Base-by-base conservation (phyloP, 108 stramenopile genomes). In the Chaetoceros muelleri region DNA sequence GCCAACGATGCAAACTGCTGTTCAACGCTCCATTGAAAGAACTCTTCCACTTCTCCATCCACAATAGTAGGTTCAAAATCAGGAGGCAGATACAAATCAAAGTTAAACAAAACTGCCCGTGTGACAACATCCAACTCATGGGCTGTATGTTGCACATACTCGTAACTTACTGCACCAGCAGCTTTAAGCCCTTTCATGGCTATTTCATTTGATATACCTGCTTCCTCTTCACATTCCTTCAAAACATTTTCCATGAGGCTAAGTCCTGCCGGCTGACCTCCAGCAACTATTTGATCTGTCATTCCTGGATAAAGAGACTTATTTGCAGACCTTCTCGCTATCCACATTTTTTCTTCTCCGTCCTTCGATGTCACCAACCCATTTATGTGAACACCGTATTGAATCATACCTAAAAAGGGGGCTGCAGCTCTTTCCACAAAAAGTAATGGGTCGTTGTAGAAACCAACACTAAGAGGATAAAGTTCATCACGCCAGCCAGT, bases 281-380 rank as follows among this genome's bases (percentile, higher is more conserved):
- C 95, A 8, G 95, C 95, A 3, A 85, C 91, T 48, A 95, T 70
- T 53, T 95, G 95, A 76, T 95, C 95, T 52, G 93, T 62, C 78
- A 82, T 84, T 22, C 85, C 80, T 1, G 90, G 88, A 61, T 65
- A 95, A 40, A 84, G 90, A 5, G 72, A 73, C 60, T 95, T 95
- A 22, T 63, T 64, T n/a, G 64, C 62, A 1, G 91, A 84, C 45
- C 95, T 60, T 48, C 79, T 61, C 21, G 72, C 95, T 46, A 95
- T 86, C 95, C 95, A 95, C 85, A 95, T 81, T 54, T 59, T 65
- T 5, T 65, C 44, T 40, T 70, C 57, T 19, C 53, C 59, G 26
- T 52, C 55, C n/a, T 60, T 23, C 3, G 25, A 44, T n/a, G 48
- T 48, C 20, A 86, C 76, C 2, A 86, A 44, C 1, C 90, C 94